Percentiles rank a stretch among this genome's conserved stretches.
Conservation (phyloP, 208 protist species). For the Trypanosoma platydactyli region DNA sequence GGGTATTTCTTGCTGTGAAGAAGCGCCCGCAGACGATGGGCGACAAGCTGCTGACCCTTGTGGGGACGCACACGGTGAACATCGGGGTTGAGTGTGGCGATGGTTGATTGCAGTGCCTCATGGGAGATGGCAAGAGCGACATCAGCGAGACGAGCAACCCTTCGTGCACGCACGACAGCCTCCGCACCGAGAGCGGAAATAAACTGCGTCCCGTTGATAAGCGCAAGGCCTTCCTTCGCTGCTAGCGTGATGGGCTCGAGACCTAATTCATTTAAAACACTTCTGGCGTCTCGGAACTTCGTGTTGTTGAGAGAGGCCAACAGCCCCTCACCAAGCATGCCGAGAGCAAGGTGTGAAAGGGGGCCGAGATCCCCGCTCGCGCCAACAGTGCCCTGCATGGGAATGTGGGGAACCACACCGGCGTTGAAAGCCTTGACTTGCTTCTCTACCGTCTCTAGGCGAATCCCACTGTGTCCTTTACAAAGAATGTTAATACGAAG, state of each 20-base stretch:
- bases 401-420: slow-evolving; percentile 54
- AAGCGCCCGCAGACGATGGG: slow-evolving; percentile 34
- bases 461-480: slow-evolving; percentile 68
- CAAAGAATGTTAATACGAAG: slow-evolving; percentile 74
- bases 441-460: slow-evolving; percentile 33
- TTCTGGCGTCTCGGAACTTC: slow-evolving; percentile 23
- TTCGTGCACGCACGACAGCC: slow-evolving; percentile 45
- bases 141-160: slow-evolving; percentile 34
- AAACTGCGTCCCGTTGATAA: slow-evolving; percentile 93
- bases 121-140: slow-evolving; percentile 74
- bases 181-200: slow-evolving; percentile 72
- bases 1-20: slow-evolving; percentile 29
- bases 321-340: slow-evolving; percentile 46
- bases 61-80: slow-evolving; percentile 36
- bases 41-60: slow-evolving; percentile 44
- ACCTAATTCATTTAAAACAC: slow-evolving; percentile 43
- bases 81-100: slow-evolving; percentile 46
- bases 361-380: slow-evolving; percentile 91
- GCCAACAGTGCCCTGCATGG: slow-evolving; percentile 71
- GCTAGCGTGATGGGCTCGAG: slow-evolving; percentile 56
- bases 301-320: slow-evolving; percentile 47
- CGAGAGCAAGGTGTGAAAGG: slow-evolving; percentile 84
- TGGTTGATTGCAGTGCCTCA: slow-evolving; percentile 71
- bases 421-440: slow-evolving; percentile 55
- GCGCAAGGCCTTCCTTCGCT: slow-evolving; percentile 82